Evolutionary conservation across 2,329 filamentous ascomycete species (phyloP).

Genomic region (Epicoccum sorghinum): DNA sequence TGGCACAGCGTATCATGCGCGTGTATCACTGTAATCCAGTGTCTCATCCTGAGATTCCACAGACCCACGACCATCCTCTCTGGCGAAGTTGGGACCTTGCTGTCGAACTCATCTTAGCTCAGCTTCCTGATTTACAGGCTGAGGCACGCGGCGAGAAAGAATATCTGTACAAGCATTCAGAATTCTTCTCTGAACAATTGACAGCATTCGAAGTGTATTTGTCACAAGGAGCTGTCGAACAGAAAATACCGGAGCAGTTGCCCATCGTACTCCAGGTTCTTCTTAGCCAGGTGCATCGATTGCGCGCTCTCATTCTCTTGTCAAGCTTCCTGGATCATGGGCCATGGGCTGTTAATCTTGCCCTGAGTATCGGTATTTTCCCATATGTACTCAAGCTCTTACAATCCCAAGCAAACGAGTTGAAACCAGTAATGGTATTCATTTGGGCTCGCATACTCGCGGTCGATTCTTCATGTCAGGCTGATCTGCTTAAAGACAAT

Average conservation of each 20-base stretch:
- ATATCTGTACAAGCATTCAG: conserved; percentile 93
- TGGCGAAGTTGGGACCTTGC: conserved; percentile 99
- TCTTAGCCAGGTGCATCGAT: conserved; percentile 90
- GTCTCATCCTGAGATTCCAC: conserved; percentile 88
- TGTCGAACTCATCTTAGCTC: conserved; percentile 90
- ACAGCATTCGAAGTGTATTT: conserved; percentile 98
- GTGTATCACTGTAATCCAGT: conserved; percentile 95
- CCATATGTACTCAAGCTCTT: conserved; percentile 97
- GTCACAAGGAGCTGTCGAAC: conserved; percentile 78
- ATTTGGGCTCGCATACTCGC: conserved; percentile 97
- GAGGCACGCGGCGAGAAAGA: conserved; percentile 73
- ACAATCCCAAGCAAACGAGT: conserved; percentile 89
- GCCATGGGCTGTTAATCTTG: conserved; percentile 98
- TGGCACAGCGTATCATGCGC: conserved; percentile 94
- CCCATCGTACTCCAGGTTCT: conserved; percentile 96
- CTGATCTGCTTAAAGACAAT: conserved; percentile 93
- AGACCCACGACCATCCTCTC: conserved; percentile 90
- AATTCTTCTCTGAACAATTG: conserved; percentile 95
- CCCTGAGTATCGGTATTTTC: conserved; percentile 96
- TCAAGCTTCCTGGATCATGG: conserved; percentile 94
- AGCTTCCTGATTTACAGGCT: conserved; percentile 82
- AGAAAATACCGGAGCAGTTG: conserved; percentile 90
- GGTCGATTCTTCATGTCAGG: conserved; percentile 91
- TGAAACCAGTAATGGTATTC: conserved; percentile 99
- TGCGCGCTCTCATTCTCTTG: conserved; percentile 87